Base-by-base conservation (phyloP, 192 early-diverging fungal genomes). In the Backusella mclennaniae region DNA sequence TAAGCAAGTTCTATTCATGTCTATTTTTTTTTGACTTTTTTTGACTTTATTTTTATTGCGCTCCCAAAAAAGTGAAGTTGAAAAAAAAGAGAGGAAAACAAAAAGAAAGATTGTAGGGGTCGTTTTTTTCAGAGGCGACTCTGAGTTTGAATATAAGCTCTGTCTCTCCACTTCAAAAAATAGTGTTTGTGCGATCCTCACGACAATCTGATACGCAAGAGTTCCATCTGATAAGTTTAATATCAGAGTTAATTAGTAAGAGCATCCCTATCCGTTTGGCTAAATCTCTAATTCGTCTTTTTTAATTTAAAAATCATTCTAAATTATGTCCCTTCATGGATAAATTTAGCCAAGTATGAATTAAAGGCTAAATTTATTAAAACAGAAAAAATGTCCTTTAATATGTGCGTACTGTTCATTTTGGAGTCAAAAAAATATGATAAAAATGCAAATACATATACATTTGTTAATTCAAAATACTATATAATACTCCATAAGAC, bases 31-130 rank as follows among this genome's bases (percentile, higher is more conserved):
- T 44, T 44, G 12, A 1, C 33, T 3, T 33, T 33, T 33, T 33
- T 33, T 33, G 33, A 33, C 33, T 33, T 3, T 56, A n/a, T 21
- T 56, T 33, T 33, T 33, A 33, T 33, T 56, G 19, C n/a, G n/a
- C 53, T 29, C 56, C 23, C 21, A 63, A 63, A 56, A 23, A 56
- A 56, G 21, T 56, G 7, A 26, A 8, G n/a, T 3, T 29, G 56
- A 29, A 63, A 63, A 29, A 26, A 59, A 26, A 12, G 26, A 63
- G n/a, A 63, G 56, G 56, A 63, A 63, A 63, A 63, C 56, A 63
- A 63, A 63, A 63, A 63, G 38, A 63, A 63, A 44, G 56, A 63
- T 9, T 63, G 56, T 63, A 63, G 56, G 56, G 56, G 56, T 63
- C 56, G n/a, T 29, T 26, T 29, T 14, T 59, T 29, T 23, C 19